A percentile compares a stretch with the other conserved stretches of the same genome.
Evolutionary conservation across 306 rosid species (phyloP).

Genomic region (Corylus heterophylla): DNA sequence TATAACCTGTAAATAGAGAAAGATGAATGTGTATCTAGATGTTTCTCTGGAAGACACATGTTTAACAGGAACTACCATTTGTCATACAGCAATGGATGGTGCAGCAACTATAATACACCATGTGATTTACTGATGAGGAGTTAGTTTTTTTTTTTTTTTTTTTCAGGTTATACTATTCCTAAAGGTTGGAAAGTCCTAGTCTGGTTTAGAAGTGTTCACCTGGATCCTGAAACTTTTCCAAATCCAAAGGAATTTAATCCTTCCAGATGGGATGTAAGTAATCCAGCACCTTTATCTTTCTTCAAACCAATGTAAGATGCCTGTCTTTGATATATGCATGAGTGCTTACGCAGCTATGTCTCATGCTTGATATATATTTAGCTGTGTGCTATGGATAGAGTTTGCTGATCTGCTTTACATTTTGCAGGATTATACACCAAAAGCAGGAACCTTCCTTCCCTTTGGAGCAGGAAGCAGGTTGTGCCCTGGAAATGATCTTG

Average conservation of each 20-base stretch:
- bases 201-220: constrained; percentile 86
- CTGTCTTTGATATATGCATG: neutral
- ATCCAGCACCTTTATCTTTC: neutral
- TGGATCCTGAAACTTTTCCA: constrained; percentile 74
- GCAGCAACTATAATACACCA: neutral
- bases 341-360: neutral
- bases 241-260: constrained; percentile 80
- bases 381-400: neutral
- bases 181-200: constrained; percentile 85
- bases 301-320: neutral
- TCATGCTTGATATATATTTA: neutral
- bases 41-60: neutral
- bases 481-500: constrained; percentile 76
- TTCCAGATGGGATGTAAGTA: constrained; percentile 78
- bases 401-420: neutral
- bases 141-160: neutral
- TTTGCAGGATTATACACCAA: constrained; percentile 44
- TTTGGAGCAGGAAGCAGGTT: constrained; percentile 81
- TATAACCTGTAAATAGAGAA: neutral
- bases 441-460: constrained; percentile 82
- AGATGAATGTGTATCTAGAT: neutral
- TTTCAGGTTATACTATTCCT: constrained; percentile 73
- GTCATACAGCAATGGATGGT: neutral
- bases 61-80: neutral
- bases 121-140: constrained; percentile 6